Conservation (phyloP, 148 eudicot species). For the Drosera capensis region DNA sequence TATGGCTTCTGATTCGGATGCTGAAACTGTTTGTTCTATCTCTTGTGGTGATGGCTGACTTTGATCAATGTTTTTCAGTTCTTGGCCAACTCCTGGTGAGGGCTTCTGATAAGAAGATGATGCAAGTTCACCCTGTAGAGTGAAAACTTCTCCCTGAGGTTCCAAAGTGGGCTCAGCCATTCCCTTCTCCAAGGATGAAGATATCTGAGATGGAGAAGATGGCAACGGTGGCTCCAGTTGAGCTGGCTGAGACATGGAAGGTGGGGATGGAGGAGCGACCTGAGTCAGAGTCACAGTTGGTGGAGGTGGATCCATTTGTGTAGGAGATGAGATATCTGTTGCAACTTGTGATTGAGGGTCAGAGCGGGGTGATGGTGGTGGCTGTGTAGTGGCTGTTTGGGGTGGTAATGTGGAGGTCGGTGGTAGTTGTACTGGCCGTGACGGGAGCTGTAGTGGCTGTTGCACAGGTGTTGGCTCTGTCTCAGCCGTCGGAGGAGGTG, state of each 20-base stretch:
- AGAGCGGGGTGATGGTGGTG: slow-evolving; percentile 10
- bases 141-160: slow-evolving; percentile 8
- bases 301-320: slow-evolving; percentile 4
- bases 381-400: slow-evolving; percentile 1
- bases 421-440: background rate
- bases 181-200: slow-evolving; percentile 6
- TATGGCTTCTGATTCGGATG: too few species aligned
- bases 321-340: slow-evolving; percentile 11
- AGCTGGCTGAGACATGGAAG: background rate
- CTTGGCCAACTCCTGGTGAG: too few species aligned
- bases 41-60: slow-evolving; percentile 12
- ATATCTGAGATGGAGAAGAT: slow-evolving; percentile 6
- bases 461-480: slow-evolving; percentile 14
- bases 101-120: too few species aligned
- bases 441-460: slow-evolving; percentile 7
- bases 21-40: too few species aligned
- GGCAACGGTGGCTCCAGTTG: slow-evolving; percentile 6
- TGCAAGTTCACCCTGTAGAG: slow-evolving; percentile 9
- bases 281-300: background rate
- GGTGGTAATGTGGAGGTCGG: slow-evolving; percentile 2
- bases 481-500: background rate
- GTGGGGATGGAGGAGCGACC: background rate
- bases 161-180: slow-evolving; percentile 10
- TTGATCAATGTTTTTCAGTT: slow-evolving; percentile 2
- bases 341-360: slow-evolving; percentile 5